Evolutionary conservation across 495 filamentous ascomycete species (phyloP), one percentile per base, ranked within the genome.

Genomic region (Hypoxylon crocopeplum): DNA sequence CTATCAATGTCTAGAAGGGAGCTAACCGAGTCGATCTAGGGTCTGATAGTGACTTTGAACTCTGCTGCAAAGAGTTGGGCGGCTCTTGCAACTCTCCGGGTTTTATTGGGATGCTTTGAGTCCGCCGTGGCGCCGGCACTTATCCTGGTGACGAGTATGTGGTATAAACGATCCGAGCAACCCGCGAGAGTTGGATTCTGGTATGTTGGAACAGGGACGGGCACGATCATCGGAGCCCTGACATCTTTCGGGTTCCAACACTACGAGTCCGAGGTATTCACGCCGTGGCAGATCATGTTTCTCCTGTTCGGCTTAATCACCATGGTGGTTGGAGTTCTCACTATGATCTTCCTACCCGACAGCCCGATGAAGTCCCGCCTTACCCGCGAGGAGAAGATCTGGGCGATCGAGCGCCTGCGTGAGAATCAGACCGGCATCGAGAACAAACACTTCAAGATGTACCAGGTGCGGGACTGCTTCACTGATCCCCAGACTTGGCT

Each of bases 341-440:
- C 50, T 2, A 19, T 62, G 37, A 41, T 67, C 39, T 54, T 79
- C 38, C 64, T 85, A 40, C 82, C 82, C 0, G 81, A 83, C 41
- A 79, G 69, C 11, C 81, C 77, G 0, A 71, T 77, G 48, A 76
- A 64, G 16, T 76, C 81, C 4, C 67, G 69, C n/a, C 78, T 81
- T 42, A 76, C 64, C 20, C 70, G 74, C 24, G 70, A 75, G 13
- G 79, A 84, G 47, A 77, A 75, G 36, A 64, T 76, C 1, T 74
- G 85, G 36, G 80, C 81, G 0, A 71, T 89, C 45, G 84, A 84
- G 40, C 75, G 86, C 15, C 78, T 88, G 7, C 75, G 82, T 2
- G 69, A 78, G 46, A 88, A 89, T 54, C 79, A 86, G 66, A 85
- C 86, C 40, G 86, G 86, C 3, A 81, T 88, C 41, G 84, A 85